Evolutionary conservation across 1,139 yeast species (phyloP), one percentile per base, ranked within the genome.

Genomic region (Candida sojae): DNA sequence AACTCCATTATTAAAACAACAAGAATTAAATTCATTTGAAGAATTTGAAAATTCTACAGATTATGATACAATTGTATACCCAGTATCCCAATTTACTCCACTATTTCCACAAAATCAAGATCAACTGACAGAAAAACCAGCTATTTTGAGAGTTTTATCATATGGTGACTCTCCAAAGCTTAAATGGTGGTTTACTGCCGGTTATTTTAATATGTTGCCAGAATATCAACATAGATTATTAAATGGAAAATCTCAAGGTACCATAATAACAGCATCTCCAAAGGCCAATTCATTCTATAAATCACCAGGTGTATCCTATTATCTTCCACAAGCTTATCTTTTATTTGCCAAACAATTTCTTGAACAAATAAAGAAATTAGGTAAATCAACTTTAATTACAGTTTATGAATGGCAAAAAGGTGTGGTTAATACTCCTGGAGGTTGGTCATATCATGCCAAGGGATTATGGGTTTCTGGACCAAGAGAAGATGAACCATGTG

Each of bases 401-500:
- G 71, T 93, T 36, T 77, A 73, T 49, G 98, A 93, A 66, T 95
- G 99, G 99, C 81, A 82, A 60, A 82, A 80, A 45, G 99, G 99
- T 1, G 70, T 82, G 1, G 96, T 91, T 7, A 90, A 90, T 59
- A 80, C 88, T 10, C 80, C 84, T 0, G 80, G 75, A 32, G 98
- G 99, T 1, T 93, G 99, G 99, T 89, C 97, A 0, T 93, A 93
- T 64, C 99, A 93, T 62, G 99, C 99, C n/a, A 93, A 93, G 63
- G 99, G 99, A 0, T 72, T 91, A 12, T 93, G 99, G 99, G 70
- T 89, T 1, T 77, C 83, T 6, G 79, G 79, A 6, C 88, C 91
- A 0, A 75, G 71, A 6, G 85, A 82, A 48, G 57, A 58, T 0
- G 61, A 69, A 29, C 97, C 97, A 2, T 77, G 86, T 39, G 71